Base-by-base conservation (phyloP, 805 yeast genomes). In the Lipomyces mesembrius region DNA sequence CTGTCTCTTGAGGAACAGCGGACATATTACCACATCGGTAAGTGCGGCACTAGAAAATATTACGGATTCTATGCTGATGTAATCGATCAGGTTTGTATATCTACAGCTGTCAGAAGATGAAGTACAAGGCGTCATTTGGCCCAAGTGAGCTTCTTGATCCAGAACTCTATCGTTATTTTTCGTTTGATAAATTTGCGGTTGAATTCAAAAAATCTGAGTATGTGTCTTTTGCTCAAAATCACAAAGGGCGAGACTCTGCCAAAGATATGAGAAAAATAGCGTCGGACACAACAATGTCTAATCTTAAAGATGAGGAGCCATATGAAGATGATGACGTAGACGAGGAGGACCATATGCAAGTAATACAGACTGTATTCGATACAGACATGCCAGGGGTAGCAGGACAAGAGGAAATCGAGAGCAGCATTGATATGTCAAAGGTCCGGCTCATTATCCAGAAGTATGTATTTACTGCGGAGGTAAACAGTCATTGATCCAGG, bases 31-130 rank as follows among this genome's bases (percentile, higher is more conserved):
- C 90, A 90, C 72, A 74, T 92, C 77, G 98, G 72, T 67, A 43
- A 5, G 63, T 25, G 9, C 22, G 7, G 20, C 9, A 1, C 22
- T 43, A n/a, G 22, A 43, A 20, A 34, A 17, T 25, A 2, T 12
- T 39, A 27, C 11, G 17, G 12, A 32, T 20, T 43, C n/a, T n/a
- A 43, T 43, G 49, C 49, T 43, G 49, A 43, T n/a, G 22, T 43
- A 43, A 37, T 43, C 22, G 11, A 17, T 9, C 37, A 67, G 73
- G 98, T 0, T 91, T 86, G 71, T 92, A 87, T 74, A 86, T 91
- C 57, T 87, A 87, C 3, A 92, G 89, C 71, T 91, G 97, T 75
- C 81, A 79, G 0, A 92, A 92, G 77, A 92, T 92, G 97, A 81
- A 80, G 58, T 93, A 93, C 75, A 92, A 92, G 77, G 86, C 83